Evolutionary conservation across 2,329 filamentous ascomycete genomes (phyloP).

Genomic region (Penicillium janthinellum): DNA sequence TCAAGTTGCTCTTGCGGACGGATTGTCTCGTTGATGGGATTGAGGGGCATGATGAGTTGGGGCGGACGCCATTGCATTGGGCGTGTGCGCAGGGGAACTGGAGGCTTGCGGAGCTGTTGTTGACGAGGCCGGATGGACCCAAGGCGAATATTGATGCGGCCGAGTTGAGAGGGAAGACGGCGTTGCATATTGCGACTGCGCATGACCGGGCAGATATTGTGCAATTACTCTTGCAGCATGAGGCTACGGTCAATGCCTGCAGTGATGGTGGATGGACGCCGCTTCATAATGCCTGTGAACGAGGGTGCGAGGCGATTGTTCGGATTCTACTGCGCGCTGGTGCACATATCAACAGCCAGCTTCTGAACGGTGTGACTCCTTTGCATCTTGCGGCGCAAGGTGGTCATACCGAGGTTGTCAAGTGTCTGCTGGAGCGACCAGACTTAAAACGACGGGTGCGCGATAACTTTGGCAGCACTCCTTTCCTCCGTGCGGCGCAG

Average conservation of each 20-base stretch:
- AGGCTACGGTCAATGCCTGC: constrained; percentile 50
- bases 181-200: constrained; percentile 54
- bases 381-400: constrained; percentile 45
- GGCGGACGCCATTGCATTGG: constrained; percentile 60
- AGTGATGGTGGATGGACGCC: constrained; percentile 57
- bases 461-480: constrained; percentile 45
- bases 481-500: constrained; percentile 44
- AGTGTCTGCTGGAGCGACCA: constrained; percentile 36
- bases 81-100: constrained; percentile 60
- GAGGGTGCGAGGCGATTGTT: constrained; percentile 50
- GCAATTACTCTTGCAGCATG: constrained; percentile 45
- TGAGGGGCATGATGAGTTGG: constrained; percentile 47
- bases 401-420: constrained; percentile 41
- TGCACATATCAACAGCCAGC: constrained; percentile 41
- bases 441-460: constrained; percentile 36
- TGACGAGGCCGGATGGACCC: constrained; percentile 38
- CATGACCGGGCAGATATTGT: constrained; percentile 45
- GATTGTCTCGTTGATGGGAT: constrained; percentile 45
- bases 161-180: constrained; percentile 48
- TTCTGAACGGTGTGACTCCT: constrained; percentile 43
- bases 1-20: constrained; percentile 44
- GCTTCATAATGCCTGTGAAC: constrained; percentile 57
- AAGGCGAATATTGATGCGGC: constrained; percentile 46
- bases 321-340: constrained; percentile 44
- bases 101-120: constrained; percentile 52